A percentile compares a stretch with the other conserved stretches of the same genome.
Conservation (phyloP, 495 filamentous ascomycete species). For the Podospora bellae-mahoneyi region DNA sequence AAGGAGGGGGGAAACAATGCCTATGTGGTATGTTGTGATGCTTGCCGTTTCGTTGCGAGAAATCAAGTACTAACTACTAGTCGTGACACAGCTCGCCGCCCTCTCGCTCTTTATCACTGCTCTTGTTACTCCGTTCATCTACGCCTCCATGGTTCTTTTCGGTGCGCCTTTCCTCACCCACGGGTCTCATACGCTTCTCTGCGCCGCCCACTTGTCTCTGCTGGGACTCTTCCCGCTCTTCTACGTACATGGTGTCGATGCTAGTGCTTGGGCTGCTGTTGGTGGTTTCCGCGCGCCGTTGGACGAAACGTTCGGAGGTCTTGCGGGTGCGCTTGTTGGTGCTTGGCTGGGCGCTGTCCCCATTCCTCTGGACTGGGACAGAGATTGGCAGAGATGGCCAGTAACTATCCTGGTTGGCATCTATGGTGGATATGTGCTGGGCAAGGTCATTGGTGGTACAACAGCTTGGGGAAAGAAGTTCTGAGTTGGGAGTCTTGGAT, state of each 20-base stretch:
- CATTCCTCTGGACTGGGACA: conserved; percentile 91
- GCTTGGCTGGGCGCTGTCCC: conserved; percentile 82
- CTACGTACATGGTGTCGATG: conserved; percentile 80
- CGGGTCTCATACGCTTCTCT: conserved; percentile 69
- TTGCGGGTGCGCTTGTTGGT: conserved; percentile 58
- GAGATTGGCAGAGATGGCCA: conserved; percentile 97
- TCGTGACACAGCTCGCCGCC: conserved; percentile 52
- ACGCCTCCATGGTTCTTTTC: conserved; percentile 72
- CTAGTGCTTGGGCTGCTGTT: conserved; percentile 68
- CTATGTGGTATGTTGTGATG: conserved; percentile 33
- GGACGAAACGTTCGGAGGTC: conserved; percentile 68
- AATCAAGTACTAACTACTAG: background rate
- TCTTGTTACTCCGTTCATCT: conserved; percentile 57
- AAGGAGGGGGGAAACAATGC: conserved; percentile 28
- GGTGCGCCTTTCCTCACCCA: conserved; percentile 89
- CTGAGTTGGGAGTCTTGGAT: conserved; percentile 1
- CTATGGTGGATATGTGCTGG: conserved; percentile 40
- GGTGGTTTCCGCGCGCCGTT: conserved; percentile 52
- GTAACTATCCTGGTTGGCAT: conserved; percentile 66
- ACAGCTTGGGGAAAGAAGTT: conserved; percentile 41
- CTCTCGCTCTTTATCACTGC: conserved; percentile 60
- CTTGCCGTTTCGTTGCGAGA: background rate
- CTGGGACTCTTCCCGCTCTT: conserved; percentile 71
- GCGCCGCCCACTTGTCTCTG: conserved; percentile 75
- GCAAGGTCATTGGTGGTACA: conserved; percentile 39